phyloP scores from a whole-genome alignment of 192 early-diverging fungal species.

The Martensiomyces pterosporus region DNA sequence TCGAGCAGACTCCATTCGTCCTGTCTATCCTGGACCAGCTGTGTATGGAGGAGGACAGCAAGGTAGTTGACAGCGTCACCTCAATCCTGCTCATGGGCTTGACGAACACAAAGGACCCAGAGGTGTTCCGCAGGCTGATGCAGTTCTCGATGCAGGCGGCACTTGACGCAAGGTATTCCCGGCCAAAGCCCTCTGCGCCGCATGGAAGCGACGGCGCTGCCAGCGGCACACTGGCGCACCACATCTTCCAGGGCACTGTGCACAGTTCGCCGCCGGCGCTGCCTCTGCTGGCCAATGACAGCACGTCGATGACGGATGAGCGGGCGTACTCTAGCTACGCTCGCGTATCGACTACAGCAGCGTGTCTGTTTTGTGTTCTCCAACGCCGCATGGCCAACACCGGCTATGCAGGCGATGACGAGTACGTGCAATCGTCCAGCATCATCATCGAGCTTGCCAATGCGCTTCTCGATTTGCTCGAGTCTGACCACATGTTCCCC shows the following conservation, averaged over 20 bases:
- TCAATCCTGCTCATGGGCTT: constrained; percentile 20
- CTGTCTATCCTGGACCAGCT: constrained; percentile 36
- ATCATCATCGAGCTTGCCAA: constrained; percentile 36
- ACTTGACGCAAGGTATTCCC: constrained; percentile 20
- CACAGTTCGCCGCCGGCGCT: not conserved
- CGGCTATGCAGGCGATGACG: constrained; percentile 12
- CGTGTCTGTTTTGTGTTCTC: constrained; percentile 22
- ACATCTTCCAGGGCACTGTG: not conserved
- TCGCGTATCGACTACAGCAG: constrained; percentile 18
- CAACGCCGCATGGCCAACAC: constrained; percentile 37
- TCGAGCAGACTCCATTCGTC: constrained; percentile 26
- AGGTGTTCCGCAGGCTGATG: constrained; percentile 13
- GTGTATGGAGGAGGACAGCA: constrained; percentile 28
- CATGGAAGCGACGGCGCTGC: no score
- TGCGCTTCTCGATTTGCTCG: constrained; percentile 29
- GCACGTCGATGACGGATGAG: constrained; percentile 4
- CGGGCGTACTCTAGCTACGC: constrained; percentile 19
- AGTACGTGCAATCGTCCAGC: constrained; percentile 13
- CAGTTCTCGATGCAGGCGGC: constrained; percentile 16
- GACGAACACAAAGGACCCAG: constrained; percentile 10
- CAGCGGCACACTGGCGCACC: constrained; percentile 4
- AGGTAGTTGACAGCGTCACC: constrained; percentile 23
- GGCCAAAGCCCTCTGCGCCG: not conserved
- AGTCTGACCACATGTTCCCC: constrained; percentile 30
- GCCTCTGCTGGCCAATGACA: constrained; percentile 7